Conservation (phyloP, 805 yeast species). For the Starmerella tilneyi region DNA sequence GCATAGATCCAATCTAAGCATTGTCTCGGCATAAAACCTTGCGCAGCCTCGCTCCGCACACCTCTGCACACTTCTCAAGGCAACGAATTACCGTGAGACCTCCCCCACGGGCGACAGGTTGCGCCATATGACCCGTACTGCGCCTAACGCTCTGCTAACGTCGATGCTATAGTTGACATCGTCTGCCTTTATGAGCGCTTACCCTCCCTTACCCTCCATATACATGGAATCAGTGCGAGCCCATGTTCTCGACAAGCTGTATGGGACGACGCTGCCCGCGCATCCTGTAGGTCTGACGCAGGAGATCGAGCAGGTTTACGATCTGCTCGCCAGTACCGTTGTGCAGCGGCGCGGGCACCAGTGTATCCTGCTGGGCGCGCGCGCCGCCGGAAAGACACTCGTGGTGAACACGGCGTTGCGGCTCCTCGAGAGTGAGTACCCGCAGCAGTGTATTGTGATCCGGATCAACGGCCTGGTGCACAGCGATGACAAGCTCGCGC, state of each 20-base stretch:
- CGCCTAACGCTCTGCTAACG: too few relatives aligned
- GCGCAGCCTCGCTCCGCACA: too few relatives aligned
- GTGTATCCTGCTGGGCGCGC: constrained; percentile 65
- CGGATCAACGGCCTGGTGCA: constrained; percentile 62
- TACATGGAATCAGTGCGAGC: constrained; percentile 9
- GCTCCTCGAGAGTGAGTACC: constrained; percentile 35
- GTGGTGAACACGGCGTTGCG: constrained; percentile 49
- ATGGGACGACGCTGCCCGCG: constrained; percentile 23
- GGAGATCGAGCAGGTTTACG: constrained; percentile 42
- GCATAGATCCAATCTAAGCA: too few relatives aligned
- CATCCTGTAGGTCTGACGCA: constrained; percentile 33
- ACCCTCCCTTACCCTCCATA: too few relatives aligned
- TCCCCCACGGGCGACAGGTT: too few relatives aligned
- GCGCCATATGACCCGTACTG: too few relatives aligned
- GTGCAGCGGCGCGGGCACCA: constrained; percentile 70
- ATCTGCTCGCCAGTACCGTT: constrained; percentile 54
- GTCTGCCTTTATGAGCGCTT: too few relatives aligned
- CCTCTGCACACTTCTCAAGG: too few relatives aligned
- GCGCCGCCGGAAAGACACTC: constrained; percentile 65
- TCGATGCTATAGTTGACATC: too few relatives aligned
- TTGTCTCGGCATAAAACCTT: too few relatives aligned
- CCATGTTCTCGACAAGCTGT: constrained; percentile 27
- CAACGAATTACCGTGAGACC: too few relatives aligned
- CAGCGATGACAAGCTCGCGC: constrained; percentile 63
- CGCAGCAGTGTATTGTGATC: constrained; percentile 47